A percentile compares a stretch with the other conserved stretches of the same genome.
These are phyloP conservation scores for Henckelia pumila DNA, from an alignment of 257 asterid genomes.

Conservation along the genomic window DNA sequence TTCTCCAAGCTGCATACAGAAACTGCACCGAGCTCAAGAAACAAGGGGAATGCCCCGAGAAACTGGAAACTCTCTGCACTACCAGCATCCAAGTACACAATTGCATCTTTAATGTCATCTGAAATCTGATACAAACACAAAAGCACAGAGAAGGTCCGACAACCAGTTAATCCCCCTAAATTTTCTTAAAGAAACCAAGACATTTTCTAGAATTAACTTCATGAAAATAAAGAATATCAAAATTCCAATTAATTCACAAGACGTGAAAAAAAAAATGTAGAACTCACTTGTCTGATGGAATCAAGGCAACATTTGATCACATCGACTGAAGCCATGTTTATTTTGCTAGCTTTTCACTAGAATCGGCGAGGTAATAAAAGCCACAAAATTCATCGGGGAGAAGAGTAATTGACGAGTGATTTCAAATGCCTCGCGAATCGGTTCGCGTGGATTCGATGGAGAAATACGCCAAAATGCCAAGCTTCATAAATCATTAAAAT, in stretches of 20 bases:
- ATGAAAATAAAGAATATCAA: background rate
- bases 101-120: slow-evolving; percentile 72
- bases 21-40: slow-evolving; percentile 86
- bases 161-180: background rate
- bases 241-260: slow-evolving; percentile 15
- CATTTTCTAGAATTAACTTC: slow-evolving; percentile 16
- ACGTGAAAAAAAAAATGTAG: background rate
- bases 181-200: background rate
- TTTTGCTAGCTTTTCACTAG: slow-evolving; percentile 16
- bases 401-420: slow-evolving; percentile 7
- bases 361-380: background rate
- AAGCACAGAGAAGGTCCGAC: slow-evolving; percentile 12
- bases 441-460: too few species aligned
- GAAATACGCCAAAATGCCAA: too few species aligned
- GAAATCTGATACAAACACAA: slow-evolving; percentile 51
- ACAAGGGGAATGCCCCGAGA: slow-evolving; percentile 76
- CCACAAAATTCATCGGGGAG: slow-evolving; percentile 11
- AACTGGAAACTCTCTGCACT: slow-evolving; percentile 85
- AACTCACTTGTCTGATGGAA: slow-evolving; percentile 76
- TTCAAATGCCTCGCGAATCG: too few species aligned
- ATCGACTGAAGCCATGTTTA: slow-evolving; percentile 64
- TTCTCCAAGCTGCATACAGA: slow-evolving; percentile 91
- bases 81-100: slow-evolving; percentile 91
- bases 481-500: too few species aligned
- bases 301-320: slow-evolving; percentile 85